phyloP scores from a whole-genome alignment of 768 basidiomycete species.

The Mycena vitilis region DNA sequence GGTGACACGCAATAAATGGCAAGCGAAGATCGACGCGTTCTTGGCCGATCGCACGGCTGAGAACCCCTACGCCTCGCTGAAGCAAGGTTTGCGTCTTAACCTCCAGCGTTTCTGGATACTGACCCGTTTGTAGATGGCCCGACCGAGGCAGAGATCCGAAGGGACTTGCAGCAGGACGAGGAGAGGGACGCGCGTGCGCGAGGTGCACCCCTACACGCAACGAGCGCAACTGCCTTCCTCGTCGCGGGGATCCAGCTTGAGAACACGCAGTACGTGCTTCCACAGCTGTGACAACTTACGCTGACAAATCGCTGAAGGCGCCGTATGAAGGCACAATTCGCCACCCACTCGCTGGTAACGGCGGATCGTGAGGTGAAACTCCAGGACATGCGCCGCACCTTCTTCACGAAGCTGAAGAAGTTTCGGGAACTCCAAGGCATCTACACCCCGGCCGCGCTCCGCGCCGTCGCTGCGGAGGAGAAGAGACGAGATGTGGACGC shows the following conservation, averaged over 20 bases:
- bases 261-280: not conserved
- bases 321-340: not conserved
- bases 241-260: not conserved
- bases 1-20: too few species aligned
- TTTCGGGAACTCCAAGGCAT: not conserved
- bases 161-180: not conserved
- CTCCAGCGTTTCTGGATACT: too few species aligned
- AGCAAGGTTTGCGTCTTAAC: not conserved
- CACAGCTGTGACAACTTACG: not conserved
- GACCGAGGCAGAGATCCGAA: not conserved
- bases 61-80: not conserved
- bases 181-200: too few species aligned
- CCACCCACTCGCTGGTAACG: not conserved
- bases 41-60: not conserved
- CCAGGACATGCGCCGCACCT: not conserved
- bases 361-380: conserved; percentile 14
- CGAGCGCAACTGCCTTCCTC: not conserved
- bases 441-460: conserved; percentile 9
- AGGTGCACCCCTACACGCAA: too few species aligned
- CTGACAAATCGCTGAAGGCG: not conserved
- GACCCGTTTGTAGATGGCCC: not conserved
- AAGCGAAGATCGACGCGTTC: not conserved
- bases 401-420: not conserved
- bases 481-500: not conserved
- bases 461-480: not conserved